Base-by-base conservation (phyloP, 768 basidiomycete genomes). In the Podaxis pistillaris region DNA sequence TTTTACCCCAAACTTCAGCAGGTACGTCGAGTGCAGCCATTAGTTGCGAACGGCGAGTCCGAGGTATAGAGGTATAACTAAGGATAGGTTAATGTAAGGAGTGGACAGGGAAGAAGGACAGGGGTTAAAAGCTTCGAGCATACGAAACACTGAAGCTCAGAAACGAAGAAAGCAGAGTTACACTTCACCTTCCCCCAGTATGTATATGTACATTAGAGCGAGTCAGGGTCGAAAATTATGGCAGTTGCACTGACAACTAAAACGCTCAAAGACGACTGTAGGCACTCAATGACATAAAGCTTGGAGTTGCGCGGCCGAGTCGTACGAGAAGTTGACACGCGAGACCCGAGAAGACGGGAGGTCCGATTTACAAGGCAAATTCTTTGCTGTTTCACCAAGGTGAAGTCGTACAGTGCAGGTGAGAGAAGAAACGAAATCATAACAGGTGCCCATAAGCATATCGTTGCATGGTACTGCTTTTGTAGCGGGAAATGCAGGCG, bases 1-100 rank as follows among this genome's bases (percentile, higher is more conserved):
- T 64, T 30, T 62, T 56, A n/a, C 60, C 44, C 66, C 66, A 66
- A n/a, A 66, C 49, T 51, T 66, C 66, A 13, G 50, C 51, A 24
- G 66, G 66, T 28, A 55, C 33, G 40, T 47, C 19, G 28, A 17
- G 44, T 19, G 44, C 44, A 17, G 60, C 52, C 60, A 62, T 62
- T 11, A 62, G 52, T n/a, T 46, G 19, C 6, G 30, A 62, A n/a
- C 2, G 41, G 19, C 19, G 26, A 30, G 19, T 17, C 11, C 8
- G 33, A 9, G 9, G 33, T 33, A 33, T 9, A 44, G 11, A 40
- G 33, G 22, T 26, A 17, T 49, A 58, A 19, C 7, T 26, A 19
- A 36, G 26, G 57, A 49, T n/a, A 9, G 13, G 28, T 28, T 15
- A 37, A 49, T 30, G 57, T 12, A 50, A 58, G 19, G 44, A 37